A percentile compares a stretch with the other conserved stretches of the same genome.
Evolutionary conservation across 2,329 filamentous ascomycete species (phyloP).

Genomic region (Trichoderma sp.): DNA sequence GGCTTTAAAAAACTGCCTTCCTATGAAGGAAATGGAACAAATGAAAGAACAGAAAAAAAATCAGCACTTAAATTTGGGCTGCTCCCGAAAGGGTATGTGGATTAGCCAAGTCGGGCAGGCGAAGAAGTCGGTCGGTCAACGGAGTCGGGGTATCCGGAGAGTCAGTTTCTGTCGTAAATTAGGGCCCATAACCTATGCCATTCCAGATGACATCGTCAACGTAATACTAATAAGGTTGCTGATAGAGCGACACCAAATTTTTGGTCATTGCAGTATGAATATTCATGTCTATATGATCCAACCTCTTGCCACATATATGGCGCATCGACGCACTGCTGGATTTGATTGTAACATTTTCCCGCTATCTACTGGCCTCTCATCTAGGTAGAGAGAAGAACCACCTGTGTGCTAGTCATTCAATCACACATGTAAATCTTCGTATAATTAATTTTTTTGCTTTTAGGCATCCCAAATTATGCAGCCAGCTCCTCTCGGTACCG

Average conservation of each 20-base stretch:
- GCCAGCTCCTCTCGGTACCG: conserved; percentile 16
- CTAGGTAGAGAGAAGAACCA: not conserved
- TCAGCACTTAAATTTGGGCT: not conserved
- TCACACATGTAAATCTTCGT: not conserved
- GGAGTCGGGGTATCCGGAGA: not conserved
- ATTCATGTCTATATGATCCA: too few relatives aligned
- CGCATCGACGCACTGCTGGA: too few relatives aligned
- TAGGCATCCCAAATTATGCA: not conserved
- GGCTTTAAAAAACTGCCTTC: rapidly evolving
- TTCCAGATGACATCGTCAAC: not conserved
- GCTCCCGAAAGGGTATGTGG: not conserved
- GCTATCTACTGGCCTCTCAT: not conserved
- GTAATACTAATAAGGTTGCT: not conserved
- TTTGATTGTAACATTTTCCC: not conserved
- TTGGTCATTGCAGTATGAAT: too few relatives aligned
- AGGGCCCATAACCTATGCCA: not conserved
- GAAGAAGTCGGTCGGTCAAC: not conserved
- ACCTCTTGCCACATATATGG: too few relatives aligned
- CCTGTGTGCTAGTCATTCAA: not conserved
- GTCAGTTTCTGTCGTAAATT: not conserved
- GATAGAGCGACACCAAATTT: not conserved
- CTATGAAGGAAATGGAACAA: not conserved
- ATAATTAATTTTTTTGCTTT: not conserved
- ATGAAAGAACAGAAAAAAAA: not conserved
- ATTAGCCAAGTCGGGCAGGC: not conserved